Evolutionary conservation across 1,139 yeast genomes (phyloP).

Genomic region (Kodamaea suecica): DNA sequence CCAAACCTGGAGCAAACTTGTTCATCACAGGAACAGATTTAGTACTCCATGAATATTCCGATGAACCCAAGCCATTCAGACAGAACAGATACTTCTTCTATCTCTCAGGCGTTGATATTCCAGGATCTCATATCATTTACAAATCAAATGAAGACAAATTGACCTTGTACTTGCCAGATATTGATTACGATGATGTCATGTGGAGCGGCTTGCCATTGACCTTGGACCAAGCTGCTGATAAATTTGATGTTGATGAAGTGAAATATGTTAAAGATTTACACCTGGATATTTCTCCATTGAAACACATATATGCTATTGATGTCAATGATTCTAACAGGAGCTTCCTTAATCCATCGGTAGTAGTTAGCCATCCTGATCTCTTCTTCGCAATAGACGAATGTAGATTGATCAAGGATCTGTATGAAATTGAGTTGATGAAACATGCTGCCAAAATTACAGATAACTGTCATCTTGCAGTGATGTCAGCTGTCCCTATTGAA

Average conservation of each 20-base stretch:
- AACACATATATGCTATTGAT: slow-evolving; percentile 40
- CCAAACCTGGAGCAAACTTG: slow-evolving; percentile 28
- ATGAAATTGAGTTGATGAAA: slow-evolving; percentile 70
- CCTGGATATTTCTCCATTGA: slow-evolving; percentile 23
- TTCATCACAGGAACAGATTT: slow-evolving; percentile 68
- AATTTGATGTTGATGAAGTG: slow-evolving; percentile 81
- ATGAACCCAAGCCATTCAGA: slow-evolving; percentile 73
- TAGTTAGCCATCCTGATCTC: slow-evolving; percentile 44
- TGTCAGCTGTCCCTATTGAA: slow-evolving; percentile 90
- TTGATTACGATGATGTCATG: slow-evolving; percentile 88
- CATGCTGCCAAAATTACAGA: slow-evolving; percentile 85
- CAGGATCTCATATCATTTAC: slow-evolving; percentile 71
- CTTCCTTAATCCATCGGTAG: slow-evolving; percentile 21
- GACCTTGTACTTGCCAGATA: slow-evolving; percentile 72
- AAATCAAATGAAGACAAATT: slow-evolving; percentile 52
- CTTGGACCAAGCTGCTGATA: slow-evolving; percentile 58
- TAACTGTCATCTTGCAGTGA: slow-evolving; percentile 83
- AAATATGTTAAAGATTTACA: slow-evolving; percentile 53
- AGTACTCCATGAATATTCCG: slow-evolving; percentile 71
- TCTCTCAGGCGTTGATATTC: slow-evolving; percentile 78
- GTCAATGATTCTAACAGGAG: slow-evolving; percentile 34
- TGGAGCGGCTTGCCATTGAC: slow-evolving; percentile 91
- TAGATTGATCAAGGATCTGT: slow-evolving; percentile 78
- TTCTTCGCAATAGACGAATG: slow-evolving; percentile 83
- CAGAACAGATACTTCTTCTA: slow-evolving; percentile 91